A percentile compares a stretch with the other conserved stretches of the same genome.
Conservation (phyloP, 192 early-diverging fungal species). For the Gaertneriomyces semiglobifer region DNA sequence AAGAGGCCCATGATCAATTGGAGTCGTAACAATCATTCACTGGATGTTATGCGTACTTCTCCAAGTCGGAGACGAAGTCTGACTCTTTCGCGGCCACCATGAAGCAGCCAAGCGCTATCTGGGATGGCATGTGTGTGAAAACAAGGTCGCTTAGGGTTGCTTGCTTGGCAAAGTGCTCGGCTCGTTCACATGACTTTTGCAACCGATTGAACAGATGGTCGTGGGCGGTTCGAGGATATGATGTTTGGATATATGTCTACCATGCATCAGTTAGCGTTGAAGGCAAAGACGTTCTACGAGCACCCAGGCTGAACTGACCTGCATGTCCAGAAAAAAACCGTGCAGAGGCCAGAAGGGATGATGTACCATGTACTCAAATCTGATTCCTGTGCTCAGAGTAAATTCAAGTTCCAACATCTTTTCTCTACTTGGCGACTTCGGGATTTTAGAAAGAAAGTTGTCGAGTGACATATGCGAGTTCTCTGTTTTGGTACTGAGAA, state of each 20-base stretch:
- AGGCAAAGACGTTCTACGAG: background rate
- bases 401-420: conserved; percentile 42
- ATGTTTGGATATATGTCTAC: conserved; percentile 19
- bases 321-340: conserved; percentile 48
- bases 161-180: conserved; percentile 26
- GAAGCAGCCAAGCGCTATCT: conserved; percentile 48
- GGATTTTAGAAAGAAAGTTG: conserved; percentile 44
- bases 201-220: conserved; percentile 24
- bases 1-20: background rate
- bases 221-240: conserved; percentile 16
- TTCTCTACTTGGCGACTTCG: conserved; percentile 30
- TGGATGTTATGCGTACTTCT: conserved; percentile 26
- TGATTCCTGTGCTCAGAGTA: conserved; percentile 33
- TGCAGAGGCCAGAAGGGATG: conserved; percentile 47
- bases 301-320: conserved; percentile 25
- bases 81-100: conserved; percentile 33
- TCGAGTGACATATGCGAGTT: conserved; percentile 30
- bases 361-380: conserved; percentile 46
- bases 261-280: background rate
- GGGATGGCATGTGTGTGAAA: conserved; percentile 45
- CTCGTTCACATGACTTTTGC: conserved; percentile 16
- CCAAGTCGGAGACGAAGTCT: conserved; percentile 28
- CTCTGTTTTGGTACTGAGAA: conserved; percentile 47
- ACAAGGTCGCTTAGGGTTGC: conserved; percentile 37
- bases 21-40: background rate